phyloP scores from a whole-genome alignment of 1,284 basidiomycete genomes.

The Spongispora temasekensis region DNA sequence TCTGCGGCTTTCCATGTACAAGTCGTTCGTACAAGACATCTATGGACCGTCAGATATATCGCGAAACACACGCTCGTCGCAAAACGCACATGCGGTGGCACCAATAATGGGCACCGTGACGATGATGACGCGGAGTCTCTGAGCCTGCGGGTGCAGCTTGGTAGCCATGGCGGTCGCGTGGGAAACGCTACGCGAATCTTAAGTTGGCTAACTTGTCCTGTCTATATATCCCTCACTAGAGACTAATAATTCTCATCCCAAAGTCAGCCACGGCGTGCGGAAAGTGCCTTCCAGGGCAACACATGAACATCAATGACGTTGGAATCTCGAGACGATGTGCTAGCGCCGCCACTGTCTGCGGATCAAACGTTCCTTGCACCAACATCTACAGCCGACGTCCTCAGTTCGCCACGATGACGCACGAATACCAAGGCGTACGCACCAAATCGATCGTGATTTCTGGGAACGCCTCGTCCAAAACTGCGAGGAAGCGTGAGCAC shows the following conservation, averaged over 20 bases:
- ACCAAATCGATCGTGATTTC: conserved; percentile 61
- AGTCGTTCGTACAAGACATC: conserved; percentile 69
- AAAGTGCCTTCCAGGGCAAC: conserved; percentile 31
- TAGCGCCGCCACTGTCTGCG: conserved; percentile 30
- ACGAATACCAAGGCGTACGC: conserved; percentile 11
- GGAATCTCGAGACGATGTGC: conserved; percentile 31
- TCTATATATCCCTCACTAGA: conserved; percentile 2
- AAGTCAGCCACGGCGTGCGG: conserved; percentile 31
- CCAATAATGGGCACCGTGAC: conserved; percentile 62
- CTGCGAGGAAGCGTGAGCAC: conserved; percentile 27
- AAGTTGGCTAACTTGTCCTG: not conserved
- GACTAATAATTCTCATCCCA: conserved; percentile 27
- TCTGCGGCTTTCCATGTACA: conserved; percentile 59
- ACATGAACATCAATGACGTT: conserved; percentile 38
- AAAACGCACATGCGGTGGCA: conserved; percentile 49
- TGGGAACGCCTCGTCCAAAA: conserved; percentile 64
- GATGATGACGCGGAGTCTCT: conserved; percentile 58
- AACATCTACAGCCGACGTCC: conserved; percentile 42
- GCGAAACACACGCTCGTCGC: not conserved
- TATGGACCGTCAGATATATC: conserved; percentile 31
- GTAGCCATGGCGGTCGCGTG: conserved; percentile 23
- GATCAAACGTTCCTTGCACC: conserved; percentile 47
- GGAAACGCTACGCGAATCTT: not conserved
- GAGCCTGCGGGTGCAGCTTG: conserved; percentile 46
- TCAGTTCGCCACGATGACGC: not conserved